Evolutionary conservation across 164 flowering plant genomes (phyloP), one percentile per base, ranked within the genome.

Genomic region (Nymphaea thermarum): DNA sequence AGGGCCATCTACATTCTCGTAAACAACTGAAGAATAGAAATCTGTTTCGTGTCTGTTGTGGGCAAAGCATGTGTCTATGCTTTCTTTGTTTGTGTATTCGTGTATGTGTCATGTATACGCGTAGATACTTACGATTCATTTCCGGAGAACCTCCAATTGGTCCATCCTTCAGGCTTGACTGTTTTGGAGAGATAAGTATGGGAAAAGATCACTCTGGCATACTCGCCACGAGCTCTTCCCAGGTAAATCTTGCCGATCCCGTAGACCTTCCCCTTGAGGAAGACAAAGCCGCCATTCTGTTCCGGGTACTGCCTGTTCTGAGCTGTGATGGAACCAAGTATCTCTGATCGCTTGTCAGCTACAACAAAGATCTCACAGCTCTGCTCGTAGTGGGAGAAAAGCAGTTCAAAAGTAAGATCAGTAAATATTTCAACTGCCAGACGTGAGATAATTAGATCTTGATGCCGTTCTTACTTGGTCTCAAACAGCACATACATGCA

Each of bases 261-360:
- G 63, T 89, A 93, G 0, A 93, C 88, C 69, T 79, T 84, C 4
- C 92, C 93, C 72, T 81, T 82, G 1, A 84, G 14, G 67, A 93
- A 93, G 70, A 87, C 88, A 67, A 82, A 89, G 4, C 97, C 97
- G 65, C 86, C 82, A 5, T 77, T 64, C 11, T 87, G 94, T 3
- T 78, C 75, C 4, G 53, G 76, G 3, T 62, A 76, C 10, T 76
- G 69, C 72, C 90, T 78, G 72, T 80, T 78, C 1, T 91, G 92
- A n/a, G 97, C 94, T 60, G 95, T 86, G 63, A 89, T 84, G n/a
- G 98, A 93, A 3, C 98, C 98, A 14, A 18, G 72, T 15, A 91
- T 82, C 57, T 66, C 60, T 66, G 80, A 68, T 70, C 95, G 79
- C 57, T 69, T 66, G 71, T 93, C 92, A 1, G 68, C 80, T 5